Base-by-base conservation (phyloP, 176 grass and related monocot genomes). In the Aegilops longissima region DNA sequence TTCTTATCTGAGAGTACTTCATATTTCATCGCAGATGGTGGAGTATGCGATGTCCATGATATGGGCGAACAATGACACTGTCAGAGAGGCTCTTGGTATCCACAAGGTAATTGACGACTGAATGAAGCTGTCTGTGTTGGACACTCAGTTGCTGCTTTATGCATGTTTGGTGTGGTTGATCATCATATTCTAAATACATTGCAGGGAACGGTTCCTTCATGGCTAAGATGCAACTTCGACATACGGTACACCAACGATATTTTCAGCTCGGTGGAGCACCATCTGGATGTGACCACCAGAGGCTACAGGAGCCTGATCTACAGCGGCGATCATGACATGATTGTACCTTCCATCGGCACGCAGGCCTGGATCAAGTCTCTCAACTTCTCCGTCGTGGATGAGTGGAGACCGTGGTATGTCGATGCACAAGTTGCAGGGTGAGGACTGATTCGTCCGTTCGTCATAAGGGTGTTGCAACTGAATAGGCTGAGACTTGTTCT, bases 271-370 rank as follows among this genome's bases (percentile, higher is more conserved):
- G 39, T 95, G 29, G 62, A 81, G 27, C 91, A 93, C 86, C 94
- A 97, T 67, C 47, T 64, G 3, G 81, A 86, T 40, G 54, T 97
- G 24, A 90, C 89, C 4, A 85, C 79, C 7, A 92, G 56, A 40
- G 94, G 92, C 17, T 97, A 89, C 24, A 86, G 64, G 34, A 61
- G 63, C 51, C 54, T 91, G 38, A 77, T 90, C 25, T 94, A 90
- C 86, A 94, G 88, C 42, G 95, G 95, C 44, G 95, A 97, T 69
- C 92, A 94, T 68, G 95, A 94, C 80, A 25, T 92, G 29, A 1
- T 13, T 11, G 1, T 92, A 39, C 80, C 90, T 79, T 90, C 71
- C 51, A 44, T 92, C 45, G 88, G 95, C 30, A 94, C 88, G 5
- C 80, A 90, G 83, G 72, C 52, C 8, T 94, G 90, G 95, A 97